Base-by-base conservation (phyloP, 768 basidiomycete species). In the Rossbeevera mucosa region DNA sequence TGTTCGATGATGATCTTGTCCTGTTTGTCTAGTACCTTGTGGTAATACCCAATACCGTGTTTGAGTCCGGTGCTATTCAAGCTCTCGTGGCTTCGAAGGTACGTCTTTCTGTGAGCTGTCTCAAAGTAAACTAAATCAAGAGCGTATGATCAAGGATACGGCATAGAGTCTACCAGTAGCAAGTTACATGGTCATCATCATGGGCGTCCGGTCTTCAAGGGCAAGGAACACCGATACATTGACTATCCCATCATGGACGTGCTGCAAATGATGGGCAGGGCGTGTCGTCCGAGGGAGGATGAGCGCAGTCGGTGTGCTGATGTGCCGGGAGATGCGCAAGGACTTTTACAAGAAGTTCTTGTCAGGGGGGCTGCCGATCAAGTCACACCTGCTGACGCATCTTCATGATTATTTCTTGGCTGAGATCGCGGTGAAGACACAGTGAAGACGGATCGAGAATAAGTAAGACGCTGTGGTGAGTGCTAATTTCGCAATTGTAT, bases 231-330 rank as follows among this genome's bases (percentile, higher is more conserved):
- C 66, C 88, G 96, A 41, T 99, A 99, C 60, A 79, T 94, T 58
- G 96, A 98, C 70, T 97, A 98, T 65, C 94, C 95, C 4, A 92
- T 98, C 53, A 94, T 95, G 80, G 95, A 98, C 61, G 90, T 98
- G 12, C 97, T n/a, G n/a, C n/a, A n/a, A n/a, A n/a, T n/a, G n/a
- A n/a, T n/a, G n/a, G n/a, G n/a, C n/a, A n/a, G n/a, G n/a, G n/a
- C n/a, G n/a, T n/a, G n/a, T n/a, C n/a, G n/a, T n/a, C n/a, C n/a
- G n/a, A n/a, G n/a, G n/a, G n/a, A n/a, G n/a, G n/a, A n/a, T n/a
- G n/a, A n/a, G n/a, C n/a, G n/a, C n/a, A n/a, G n/a, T n/a, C n/a
- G n/a, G 95, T 63, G 88, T 99, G 2, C 74, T 97, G 36, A 97
- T 98, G 94, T 93, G 91, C 63, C 91, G 95, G 25, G 4, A 25